Base-by-base conservation (phyloP, 2,329 filamentous ascomycete species). In the Macroventuria anomochaeta region DNA sequence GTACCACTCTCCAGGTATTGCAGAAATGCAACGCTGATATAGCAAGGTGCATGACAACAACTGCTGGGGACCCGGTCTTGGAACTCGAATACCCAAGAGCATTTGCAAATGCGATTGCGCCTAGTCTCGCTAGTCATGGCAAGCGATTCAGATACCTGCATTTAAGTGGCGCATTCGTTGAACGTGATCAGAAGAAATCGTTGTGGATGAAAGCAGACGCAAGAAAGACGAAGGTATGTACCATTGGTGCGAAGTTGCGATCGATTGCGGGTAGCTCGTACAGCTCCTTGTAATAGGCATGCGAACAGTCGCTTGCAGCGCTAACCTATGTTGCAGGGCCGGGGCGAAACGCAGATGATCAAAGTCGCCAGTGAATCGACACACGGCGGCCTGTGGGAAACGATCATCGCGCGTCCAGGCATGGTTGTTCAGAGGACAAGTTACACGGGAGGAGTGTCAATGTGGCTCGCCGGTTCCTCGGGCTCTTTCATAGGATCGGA, bases 41-140 rank as follows among this genome's bases (percentile, higher is more conserved):
- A 8, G 32, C 23, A 48, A 64, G 53, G 55, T 59, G 56, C 47
- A 62, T 62, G 62, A 61, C 53, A 28, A 62, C 56, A 10, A 57
- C 58, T n/a, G 56, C 46, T 20, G 50, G 43, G 20, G 48, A 62
- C 49, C 38, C 55, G 10, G 18, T 55, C 15, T 49, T 62, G 25
- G 55, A 63, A 17, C 31, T 59, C 3, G 37, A 59, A 2, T 58
- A 61, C 47, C 56, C 56, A 8, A 58, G 37, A 34, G 52, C 54
- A n/a, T 62, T 64, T 38, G 58, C 57, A 10, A 21, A 55, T 7
- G 56, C 56, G 7, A 55, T 61, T 21, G 44, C 37, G 26, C 39
- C 47, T 20, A 59, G 15, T 34, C 18, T 58, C 32, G 39, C 38
- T n/a, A 40, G 18, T n/a, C 34, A 33, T 26, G 25, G 31, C 28